These are phyloP conservation scores for Pachysandra terminalis DNA, from an alignment of 164 flowering plant species.

Conservation along the genomic window DNA sequence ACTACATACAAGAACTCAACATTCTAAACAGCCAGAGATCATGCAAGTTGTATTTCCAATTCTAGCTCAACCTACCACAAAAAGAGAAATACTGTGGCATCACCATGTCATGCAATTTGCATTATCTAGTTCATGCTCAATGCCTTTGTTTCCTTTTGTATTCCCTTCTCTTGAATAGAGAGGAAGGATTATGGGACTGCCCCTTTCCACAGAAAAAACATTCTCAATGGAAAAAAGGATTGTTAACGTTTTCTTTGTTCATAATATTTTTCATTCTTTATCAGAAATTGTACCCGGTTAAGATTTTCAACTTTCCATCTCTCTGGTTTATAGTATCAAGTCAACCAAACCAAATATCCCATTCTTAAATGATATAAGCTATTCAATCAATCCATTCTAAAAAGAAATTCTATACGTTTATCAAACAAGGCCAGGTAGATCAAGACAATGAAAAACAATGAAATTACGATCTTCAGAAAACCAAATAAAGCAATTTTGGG, in stretches of 20 bases:
- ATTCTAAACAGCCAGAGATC: not conserved
- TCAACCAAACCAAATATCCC: not conserved
- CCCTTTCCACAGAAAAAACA: not conserved
- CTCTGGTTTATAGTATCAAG: too few species aligned
- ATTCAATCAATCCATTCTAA: not conserved
- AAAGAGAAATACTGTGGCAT: not conserved
- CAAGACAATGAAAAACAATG: not conserved
- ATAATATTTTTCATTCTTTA: not conserved
- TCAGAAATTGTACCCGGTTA: too few species aligned
- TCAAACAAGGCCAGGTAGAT: not conserved
- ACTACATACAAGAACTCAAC: too few species aligned
- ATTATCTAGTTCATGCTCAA: not conserved
- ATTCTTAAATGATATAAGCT: not conserved
- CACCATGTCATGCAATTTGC: not conserved
- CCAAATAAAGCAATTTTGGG: not conserved
- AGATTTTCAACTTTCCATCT: too few species aligned
- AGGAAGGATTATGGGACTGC: not conserved
- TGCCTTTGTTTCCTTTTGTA: not conserved
- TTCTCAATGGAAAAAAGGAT: not conserved
- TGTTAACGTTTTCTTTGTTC: not conserved
- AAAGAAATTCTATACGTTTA: not conserved
- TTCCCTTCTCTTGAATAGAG: not conserved
- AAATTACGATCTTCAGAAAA: too few species aligned
- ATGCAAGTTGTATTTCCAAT: not conserved
- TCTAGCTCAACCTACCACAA: not conserved